Base-by-base conservation (phyloP, 2,329 filamentous ascomycete genomes). In the Zymoseptoria crescenta region DNA sequence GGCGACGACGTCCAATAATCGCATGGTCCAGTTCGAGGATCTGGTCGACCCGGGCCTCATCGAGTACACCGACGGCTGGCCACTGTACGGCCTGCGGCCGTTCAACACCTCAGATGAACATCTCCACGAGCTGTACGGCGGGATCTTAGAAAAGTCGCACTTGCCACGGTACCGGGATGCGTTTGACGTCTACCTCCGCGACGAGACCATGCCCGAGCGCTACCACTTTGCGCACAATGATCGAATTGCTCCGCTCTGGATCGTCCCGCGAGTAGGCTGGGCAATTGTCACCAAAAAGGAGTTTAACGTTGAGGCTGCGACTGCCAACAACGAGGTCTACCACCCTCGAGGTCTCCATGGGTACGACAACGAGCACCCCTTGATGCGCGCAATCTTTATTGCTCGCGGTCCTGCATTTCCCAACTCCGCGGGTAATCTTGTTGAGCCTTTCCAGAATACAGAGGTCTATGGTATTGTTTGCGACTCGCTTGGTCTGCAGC, bases 321-420 rank as follows among this genome's bases (percentile, higher is more conserved):
- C 85, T 62, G 79, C 81, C 56, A 84, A 84, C 10, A 84, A 83
- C 0, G 72, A 83, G 10, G 78, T 84, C 0, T 99, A 96, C 70
- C 82, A 87, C 65, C 94, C 94, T 0, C 83, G 82, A 28, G 94
- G 94, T 1, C 77, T 99, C 1, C 94, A 99, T 70, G 94, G 94
- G 1, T 99, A 97, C 71, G 94, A 99, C 71, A 87, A 96, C 68
- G 87, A 96, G 69, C 87, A 99, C 71, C 92, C 93, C 0, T 79
- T 99, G 51, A 99, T 99, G 94, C 81, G 94, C 48, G 93, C 94
- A 0, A 95, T 99, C 50, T 99, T 99, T 68, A 81, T 97, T 54
- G 94, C 94, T 1, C 81, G 90, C 48, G 94, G 94, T 0, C 94
- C 94, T 3, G 92, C 93, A 0, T 99, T 99, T 70, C 89, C 91